Base-by-base conservation (phyloP, 371 early-diverging fungal species). In the Mortierella sp. region DNA sequence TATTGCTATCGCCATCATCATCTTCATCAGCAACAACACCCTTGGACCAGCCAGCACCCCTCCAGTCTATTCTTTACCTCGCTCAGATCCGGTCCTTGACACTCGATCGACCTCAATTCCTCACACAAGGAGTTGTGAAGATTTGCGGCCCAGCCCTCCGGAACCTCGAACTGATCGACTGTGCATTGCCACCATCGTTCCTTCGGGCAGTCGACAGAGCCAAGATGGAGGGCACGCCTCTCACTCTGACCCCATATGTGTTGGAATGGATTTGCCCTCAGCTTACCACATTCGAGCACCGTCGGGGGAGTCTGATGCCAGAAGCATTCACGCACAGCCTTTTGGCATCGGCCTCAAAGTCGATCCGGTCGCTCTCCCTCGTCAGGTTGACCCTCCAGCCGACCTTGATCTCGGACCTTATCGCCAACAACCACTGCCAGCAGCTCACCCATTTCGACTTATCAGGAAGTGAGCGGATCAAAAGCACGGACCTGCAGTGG, bases 221-320 rank as follows among this genome's bases (percentile, higher is more conserved):
- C 45, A n/a, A 29, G 8, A 16, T 45, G 19, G 52, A 52, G 9
- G 24, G 64, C 22, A 16, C 41, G 43, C 19, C 47, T 13, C 7
- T 44, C 5, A 43, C 52, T 14, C 16, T 43, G 5, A 1, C 40
- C 5, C 44, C 41, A 31, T 37, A 45, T 8, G 68, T 69, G 29
- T 69, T 73, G 6, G 41, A 68, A n/a, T 77, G 78, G 78, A 52
- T 44, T 6, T 77, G 78, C 40, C 78, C 78, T n/a, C 24, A 55
- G 29, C 73, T 77, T 5, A 64, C 53, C 6, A 19, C 39, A 16
- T 73, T 67, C 48, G 16, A 26, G 43, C 69, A 73, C 45, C 65
- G 69, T 29, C 43, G 34, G 13, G 47, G 64, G 24, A 48, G 29
- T 2, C 16, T 63, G 14, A 41, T 52, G n/a, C 34, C 75, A 6